Percentiles rank a stretch among this genome's conserved stretches.
Evolutionary conservation across 306 rosid genomes (phyloP).

Genomic region (Vigna reflexopilosa): DNA sequence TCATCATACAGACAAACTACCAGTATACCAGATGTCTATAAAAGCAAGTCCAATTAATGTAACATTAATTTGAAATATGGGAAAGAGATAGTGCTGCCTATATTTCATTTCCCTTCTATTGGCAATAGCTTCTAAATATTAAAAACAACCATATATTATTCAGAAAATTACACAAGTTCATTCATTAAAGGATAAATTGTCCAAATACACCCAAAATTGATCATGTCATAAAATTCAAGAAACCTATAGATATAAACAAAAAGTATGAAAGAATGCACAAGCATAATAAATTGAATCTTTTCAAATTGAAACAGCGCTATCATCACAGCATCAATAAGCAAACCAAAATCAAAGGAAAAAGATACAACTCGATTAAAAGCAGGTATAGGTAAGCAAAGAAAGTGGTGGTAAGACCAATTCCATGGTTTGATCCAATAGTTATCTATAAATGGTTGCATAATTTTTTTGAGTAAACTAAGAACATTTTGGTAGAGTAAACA

Average conservation of each 20-base stretch:
- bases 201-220: slow-evolving; percentile 27
- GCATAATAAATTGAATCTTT: slow-evolving; percentile 26
- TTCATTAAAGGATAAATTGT: slow-evolving; percentile 16
- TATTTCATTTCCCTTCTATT: slow-evolving; percentile 22
- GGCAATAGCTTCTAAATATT: neutral
- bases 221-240: slow-evolving; percentile 36
- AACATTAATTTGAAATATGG: slow-evolving; percentile 23
- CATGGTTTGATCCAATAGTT: slow-evolving; percentile 22
- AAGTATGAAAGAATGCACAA: slow-evolving; percentile 13
- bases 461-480: slow-evolving; percentile 25
- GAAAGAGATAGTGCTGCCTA: neutral
- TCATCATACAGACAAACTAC: slow-evolving; percentile 7
- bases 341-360: slow-evolving; percentile 5
- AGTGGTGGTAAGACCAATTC: slow-evolving; percentile 21
- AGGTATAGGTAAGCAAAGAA: slow-evolving; percentile 37
- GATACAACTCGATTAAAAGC: slow-evolving; percentile 13
- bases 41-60: slow-evolving; percentile 13
- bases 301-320: slow-evolving; percentile 25
- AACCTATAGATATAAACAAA: slow-evolving; percentile 25
- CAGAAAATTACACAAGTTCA: slow-evolving; percentile 28
- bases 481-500: slow-evolving; percentile 20
- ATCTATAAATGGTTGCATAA: neutral
- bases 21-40: slow-evolving; percentile 7
- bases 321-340: slow-evolving; percentile 32
- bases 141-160: slow-evolving; percentile 3